Conservation (phyloP, 2,329 filamentous ascomycete species). For the Fusarium sp. region DNA sequence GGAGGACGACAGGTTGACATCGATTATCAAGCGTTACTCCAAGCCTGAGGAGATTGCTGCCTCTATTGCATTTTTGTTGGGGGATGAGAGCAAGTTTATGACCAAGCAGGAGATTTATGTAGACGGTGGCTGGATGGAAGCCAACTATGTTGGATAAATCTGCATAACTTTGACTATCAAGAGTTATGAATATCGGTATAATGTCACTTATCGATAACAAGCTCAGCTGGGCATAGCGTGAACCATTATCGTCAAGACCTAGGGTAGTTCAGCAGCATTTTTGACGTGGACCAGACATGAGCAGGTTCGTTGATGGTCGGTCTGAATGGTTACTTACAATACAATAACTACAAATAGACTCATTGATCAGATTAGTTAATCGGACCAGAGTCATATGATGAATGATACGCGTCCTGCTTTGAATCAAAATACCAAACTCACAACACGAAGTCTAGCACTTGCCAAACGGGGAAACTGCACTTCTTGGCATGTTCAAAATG, state of each 20-base stretch:
- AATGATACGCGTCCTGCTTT: no score
- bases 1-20: conserved; percentile 42
- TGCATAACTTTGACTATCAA: neutral
- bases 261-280: neutral
- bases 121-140: conserved; percentile 49
- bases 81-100: conserved; percentile 51
- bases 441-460: neutral
- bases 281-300: no score
- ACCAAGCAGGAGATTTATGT: conserved; percentile 48
- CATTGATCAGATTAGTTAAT: no score
- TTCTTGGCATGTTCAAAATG: neutral
- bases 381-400: no score
- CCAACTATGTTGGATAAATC: conserved; percentile 38
- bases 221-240: neutral
- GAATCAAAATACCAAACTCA: no score
- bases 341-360: fast-evolving
- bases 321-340: neutral
- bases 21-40: conserved; percentile 47
- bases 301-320: no score
- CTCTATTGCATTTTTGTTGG: conserved; percentile 49
- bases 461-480: conserved; percentile 9
- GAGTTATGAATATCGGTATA: neutral
- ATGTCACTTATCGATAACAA: neutral
- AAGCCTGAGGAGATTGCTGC: conserved; percentile 49
- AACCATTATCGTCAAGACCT: neutral